Percentiles rank a stretch among this genome's conserved stretches.
These are phyloP conservation scores for Solanum microdontum DNA, from an alignment of 257 asterid genomes.

Conservation along the genomic window DNA sequence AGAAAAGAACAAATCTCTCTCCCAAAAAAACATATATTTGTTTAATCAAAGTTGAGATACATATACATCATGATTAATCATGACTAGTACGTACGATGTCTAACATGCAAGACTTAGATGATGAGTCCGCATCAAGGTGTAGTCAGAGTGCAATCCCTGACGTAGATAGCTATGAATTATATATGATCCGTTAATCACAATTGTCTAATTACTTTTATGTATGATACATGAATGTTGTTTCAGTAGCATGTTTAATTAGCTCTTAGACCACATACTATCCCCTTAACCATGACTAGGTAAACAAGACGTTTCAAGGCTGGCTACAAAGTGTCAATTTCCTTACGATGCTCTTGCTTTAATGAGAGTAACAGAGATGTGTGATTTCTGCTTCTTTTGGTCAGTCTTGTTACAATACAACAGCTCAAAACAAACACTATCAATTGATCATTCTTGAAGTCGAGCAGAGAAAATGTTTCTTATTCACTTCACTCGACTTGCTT, in stretches of 20 bases:
- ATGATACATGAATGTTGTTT: neutral
- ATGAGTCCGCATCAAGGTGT: neutral
- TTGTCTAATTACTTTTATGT: neutral
- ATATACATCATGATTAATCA: neutral
- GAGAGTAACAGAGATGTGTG: neutral
- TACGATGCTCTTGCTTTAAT: neutral
- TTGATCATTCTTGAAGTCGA: neutral
- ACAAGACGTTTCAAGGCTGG: neutral
- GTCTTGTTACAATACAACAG: neutral
- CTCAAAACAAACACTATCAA: neutral
- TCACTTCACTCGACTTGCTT: neutral
- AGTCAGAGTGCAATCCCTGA: neutral
- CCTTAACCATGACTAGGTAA: neutral
- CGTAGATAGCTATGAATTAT: neutral
- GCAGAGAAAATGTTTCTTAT: neutral
- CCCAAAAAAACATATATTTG: neutral
- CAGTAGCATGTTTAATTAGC: neutral
- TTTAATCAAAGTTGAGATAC: neutral
- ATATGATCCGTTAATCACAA: neutral
- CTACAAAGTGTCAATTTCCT: neutral
- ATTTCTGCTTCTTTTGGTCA: neutral
- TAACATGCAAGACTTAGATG: neutral
- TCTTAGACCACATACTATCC: neutral
- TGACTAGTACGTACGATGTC: neutral
- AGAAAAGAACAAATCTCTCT: neutral